Percentiles rank a stretch among this genome's conserved stretches.
Evolutionary conservation across 768 basidiomycete species (phyloP).

Genomic region (Mrakia blollopis): DNA sequence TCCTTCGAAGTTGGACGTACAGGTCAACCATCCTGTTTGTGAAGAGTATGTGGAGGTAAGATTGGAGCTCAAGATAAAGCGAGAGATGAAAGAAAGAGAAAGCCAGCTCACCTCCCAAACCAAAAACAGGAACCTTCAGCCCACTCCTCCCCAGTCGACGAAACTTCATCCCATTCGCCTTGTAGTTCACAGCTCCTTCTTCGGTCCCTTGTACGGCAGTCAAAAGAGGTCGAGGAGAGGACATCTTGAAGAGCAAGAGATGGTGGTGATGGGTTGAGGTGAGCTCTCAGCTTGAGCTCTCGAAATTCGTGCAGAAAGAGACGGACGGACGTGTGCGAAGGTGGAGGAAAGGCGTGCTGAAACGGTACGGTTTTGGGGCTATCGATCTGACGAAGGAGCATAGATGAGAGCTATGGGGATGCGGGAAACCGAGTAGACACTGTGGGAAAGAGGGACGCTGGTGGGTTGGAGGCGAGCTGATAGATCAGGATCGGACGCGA

Average conservation of each 20-base stretch:
- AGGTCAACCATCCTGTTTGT: conserved; percentile 1
- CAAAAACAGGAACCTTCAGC: conserved; percentile 10
- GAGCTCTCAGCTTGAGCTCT: no score
- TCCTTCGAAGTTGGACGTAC: not conserved
- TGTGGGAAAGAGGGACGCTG: no score
- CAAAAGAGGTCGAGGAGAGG: not conserved
- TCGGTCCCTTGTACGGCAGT: not conserved
- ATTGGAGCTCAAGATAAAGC: not conserved
- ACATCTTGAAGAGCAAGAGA: not conserved
- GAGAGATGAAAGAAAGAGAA: not conserved
- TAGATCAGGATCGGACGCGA: no score
- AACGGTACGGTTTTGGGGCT: no score
- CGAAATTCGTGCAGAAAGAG: no score
- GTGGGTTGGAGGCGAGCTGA: no score
- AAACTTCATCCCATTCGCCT: not conserved
- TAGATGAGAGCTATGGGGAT: not conserved
- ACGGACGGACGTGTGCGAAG: no score
- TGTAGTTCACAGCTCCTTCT: conserved; percentile 9
- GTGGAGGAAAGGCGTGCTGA: no score
- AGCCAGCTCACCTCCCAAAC: not conserved
- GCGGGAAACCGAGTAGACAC: not conserved
- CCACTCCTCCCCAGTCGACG: not conserved
- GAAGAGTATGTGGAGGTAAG: no score
- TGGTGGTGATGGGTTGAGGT: not conserved
- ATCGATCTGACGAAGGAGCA: no score